A percentile compares a stretch with the other conserved stretches of the same genome.
phyloP scores from a whole-genome alignment of 306 rosid species.

The Prosopis cineraria region DNA sequence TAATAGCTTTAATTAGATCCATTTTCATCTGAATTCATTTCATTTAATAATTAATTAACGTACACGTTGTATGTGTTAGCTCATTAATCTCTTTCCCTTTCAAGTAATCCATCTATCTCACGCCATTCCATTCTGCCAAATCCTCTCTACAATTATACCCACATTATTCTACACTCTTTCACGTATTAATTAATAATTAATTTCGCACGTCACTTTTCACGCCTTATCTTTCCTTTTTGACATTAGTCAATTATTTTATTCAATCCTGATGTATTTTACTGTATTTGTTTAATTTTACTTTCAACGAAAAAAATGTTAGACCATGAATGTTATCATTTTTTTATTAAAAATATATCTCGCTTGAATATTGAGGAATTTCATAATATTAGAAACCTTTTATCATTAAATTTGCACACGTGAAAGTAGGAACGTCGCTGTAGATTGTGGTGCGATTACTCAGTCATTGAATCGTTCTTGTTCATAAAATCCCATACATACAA shows the following conservation, averaged over 20 bases:
- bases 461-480: too few relatives aligned
- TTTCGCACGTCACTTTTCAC: neutral
- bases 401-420: too few relatives aligned
- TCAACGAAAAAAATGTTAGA: neutral
- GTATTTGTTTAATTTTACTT: neutral
- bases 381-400: too few relatives aligned
- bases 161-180: neutral
- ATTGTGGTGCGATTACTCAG: too few relatives aligned
- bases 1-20: constrained; percentile 5
- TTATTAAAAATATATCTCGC: too few relatives aligned
- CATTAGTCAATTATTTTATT: neutral
- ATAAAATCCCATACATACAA: too few relatives aligned
- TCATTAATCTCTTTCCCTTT: constrained; percentile 55
- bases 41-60: neutral
- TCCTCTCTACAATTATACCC: neutral
- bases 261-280: neutral
- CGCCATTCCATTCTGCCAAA: constrained; percentile 16
- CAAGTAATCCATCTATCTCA: constrained; percentile 44
- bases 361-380: too few relatives aligned
- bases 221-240: neutral
- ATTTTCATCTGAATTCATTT: constrained; percentile 33
- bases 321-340: too few relatives aligned
- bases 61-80: constrained; percentile 42
- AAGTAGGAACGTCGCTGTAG: too few relatives aligned
- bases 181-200: neutral